Evolutionary conservation across 306 rosid species (phyloP).

Genomic region (Inga oerstediana): DNA sequence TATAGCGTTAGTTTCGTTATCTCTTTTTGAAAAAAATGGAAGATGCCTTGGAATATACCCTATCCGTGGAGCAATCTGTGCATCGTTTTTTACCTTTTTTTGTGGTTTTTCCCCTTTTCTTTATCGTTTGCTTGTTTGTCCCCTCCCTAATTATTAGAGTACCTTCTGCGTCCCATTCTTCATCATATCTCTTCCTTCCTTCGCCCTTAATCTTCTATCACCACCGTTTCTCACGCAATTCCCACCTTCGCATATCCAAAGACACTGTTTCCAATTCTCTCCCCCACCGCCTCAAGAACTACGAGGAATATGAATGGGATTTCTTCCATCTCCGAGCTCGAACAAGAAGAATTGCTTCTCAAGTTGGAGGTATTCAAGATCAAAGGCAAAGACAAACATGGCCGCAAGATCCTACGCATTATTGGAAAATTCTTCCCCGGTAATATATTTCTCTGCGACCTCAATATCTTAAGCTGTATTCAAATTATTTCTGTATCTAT

Average conservation of each 20-base stretch:
- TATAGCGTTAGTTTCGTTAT: not conserved
- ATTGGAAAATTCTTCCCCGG: slow-evolving; percentile 88
- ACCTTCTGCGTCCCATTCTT: not conserved
- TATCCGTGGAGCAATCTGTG: not conserved
- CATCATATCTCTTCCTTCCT: not conserved
- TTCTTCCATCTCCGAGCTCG: slow-evolving; percentile 46
- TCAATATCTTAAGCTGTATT: not conserved
- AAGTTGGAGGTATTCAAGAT: slow-evolving; percentile 71
- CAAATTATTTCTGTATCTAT: not conserved
- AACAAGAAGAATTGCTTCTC: slow-evolving; percentile 62
- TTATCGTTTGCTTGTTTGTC: not conserved
- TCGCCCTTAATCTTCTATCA: not conserved
- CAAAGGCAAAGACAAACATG: slow-evolving; percentile 80
- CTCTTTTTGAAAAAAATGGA: slow-evolving; percentile 9
- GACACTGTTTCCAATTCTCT: not conserved
- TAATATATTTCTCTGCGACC: slow-evolving; percentile 3
- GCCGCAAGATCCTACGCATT: slow-evolving; percentile 76
- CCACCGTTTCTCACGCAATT: not conserved
- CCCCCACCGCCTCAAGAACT: not conserved
- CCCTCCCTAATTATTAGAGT: not conserved
- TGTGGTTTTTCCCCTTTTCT: not conserved
- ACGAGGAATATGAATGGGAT: slow-evolving; percentile 35
- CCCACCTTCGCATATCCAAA: not conserved
- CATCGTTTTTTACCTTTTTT: not conserved
- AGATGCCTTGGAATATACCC: slow-evolving; percentile 64